These are phyloP conservation scores for Penicillium coprophilum DNA, from an alignment of 495 filamentous ascomycete species.

Conservation along the genomic window DNA sequence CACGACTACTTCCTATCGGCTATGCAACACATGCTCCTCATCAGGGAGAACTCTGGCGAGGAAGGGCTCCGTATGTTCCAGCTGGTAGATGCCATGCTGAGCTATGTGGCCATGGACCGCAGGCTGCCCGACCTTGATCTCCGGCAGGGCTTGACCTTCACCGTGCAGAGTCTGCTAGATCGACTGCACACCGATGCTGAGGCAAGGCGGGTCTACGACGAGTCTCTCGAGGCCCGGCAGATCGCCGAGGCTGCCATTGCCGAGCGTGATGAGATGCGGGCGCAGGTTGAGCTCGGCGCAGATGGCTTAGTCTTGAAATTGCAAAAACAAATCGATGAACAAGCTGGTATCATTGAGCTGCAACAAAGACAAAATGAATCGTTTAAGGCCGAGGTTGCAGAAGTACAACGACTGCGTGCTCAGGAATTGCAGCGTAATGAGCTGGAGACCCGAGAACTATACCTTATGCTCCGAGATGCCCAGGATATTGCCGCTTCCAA, in stretches of 20 bases:
- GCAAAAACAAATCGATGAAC: slow-evolving; percentile 90
- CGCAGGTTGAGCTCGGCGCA: slow-evolving; percentile 88
- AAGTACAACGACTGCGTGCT: slow-evolving; percentile 79
- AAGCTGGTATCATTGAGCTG: slow-evolving; percentile 83
- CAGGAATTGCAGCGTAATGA: slow-evolving; percentile 95
- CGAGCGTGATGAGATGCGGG: slow-evolving; percentile 92
- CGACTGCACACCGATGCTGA: slow-evolving; percentile 95
- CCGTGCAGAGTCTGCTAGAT: slow-evolving; percentile 91
- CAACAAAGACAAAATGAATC: slow-evolving; percentile 82
- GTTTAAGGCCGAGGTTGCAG: slow-evolving; percentile 84
- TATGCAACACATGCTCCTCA: slow-evolving; percentile 91
- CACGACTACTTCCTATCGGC: slow-evolving; percentile 96
- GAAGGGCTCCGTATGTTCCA: slow-evolving; percentile 96
- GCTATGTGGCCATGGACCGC: slow-evolving; percentile 98
- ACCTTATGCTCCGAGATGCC: slow-evolving; percentile 97
- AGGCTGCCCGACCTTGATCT: slow-evolving; percentile 94
- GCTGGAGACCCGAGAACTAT: slow-evolving; percentile 91
- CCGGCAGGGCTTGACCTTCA: slow-evolving; percentile 95
- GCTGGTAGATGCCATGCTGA: slow-evolving; percentile 95
- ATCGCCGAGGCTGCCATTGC: slow-evolving; percentile 94
- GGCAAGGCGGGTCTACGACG: slow-evolving; percentile 85
- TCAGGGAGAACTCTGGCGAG: slow-evolving; percentile 89
- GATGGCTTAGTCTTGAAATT: slow-evolving; percentile 92
- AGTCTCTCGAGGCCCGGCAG: slow-evolving; percentile 82
- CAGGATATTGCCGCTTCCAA: slow-evolving; percentile 91